Evolutionary conservation across 73 alveolate species (phyloP), one percentile per base, ranked within the genome.

Genomic region (Uronychia setigera): DNA sequence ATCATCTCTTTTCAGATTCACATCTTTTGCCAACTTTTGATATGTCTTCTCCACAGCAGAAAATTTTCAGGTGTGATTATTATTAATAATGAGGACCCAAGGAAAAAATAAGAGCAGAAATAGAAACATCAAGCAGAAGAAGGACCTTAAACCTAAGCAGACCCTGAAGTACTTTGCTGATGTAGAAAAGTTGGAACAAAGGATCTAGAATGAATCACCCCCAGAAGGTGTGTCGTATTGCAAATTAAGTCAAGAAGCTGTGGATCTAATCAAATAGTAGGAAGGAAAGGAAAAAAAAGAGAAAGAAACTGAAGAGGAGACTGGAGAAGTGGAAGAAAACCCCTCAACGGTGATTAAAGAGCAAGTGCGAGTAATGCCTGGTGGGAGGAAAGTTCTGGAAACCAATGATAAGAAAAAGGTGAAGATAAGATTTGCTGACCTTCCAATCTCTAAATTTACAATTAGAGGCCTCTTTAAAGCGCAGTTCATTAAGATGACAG

Each of bases 401-500:
- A 90, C 93, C 1, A 59, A 79, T 31, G 89, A 90, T 46, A 89
- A 76, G 76, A 30, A 81, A 26, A 76, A 83, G 34, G 85, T 94
- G 79, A 96, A 96, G 89, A 86, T 94, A 32, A 79, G 96, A 67
- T 96, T 96, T 79, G 87, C 88, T 11, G 97, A 96, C 74, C 93
- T 96, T 27, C 98, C 97, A 29, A 92, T 96, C 35, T 94, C 98
- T 27, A 78, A 76, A 29, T 84, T 91, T 60, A 92, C 97, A 5
- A 81, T 84, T 30, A 85, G 74, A 34, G 98, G 95, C 0, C 91
- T 96, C 77, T 67, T 80, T 26, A 88, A 92, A 60, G 93, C 98
- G 29, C 88, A 96, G 88, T 96, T 92, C 87, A 82, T 84, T 59
- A 95, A 96, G 86, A 86, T 97, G 96, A 97, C 99, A 19, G 99